Percentiles rank a stretch among this genome's conserved stretches.
Conservation (phyloP, 192 early-diverging fungal species). For the Linnemannia zychae region DNA sequence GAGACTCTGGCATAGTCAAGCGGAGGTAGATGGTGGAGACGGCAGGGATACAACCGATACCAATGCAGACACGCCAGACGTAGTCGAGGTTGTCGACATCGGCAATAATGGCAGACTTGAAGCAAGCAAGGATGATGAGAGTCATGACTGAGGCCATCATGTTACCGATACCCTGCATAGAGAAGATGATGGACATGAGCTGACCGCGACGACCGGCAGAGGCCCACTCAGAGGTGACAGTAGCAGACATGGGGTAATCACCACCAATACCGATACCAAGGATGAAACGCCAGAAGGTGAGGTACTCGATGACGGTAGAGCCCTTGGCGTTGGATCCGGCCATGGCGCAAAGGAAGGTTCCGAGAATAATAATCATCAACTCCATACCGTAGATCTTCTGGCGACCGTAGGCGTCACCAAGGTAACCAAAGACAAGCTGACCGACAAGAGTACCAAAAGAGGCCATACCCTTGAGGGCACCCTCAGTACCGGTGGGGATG, state of each 20-base stretch:
- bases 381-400: constrained; percentile 92
- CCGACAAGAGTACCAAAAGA: constrained; percentile 93
- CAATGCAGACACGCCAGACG: constrained; percentile 90
- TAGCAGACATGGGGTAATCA: constrained; percentile 90
- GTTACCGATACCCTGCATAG: constrained; percentile 94
- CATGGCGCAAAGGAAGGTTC: constrained; percentile 86
- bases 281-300: constrained; percentile 82
- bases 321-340: constrained; percentile 76
- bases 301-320: constrained; percentile 70
- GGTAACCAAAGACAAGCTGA: constrained; percentile 85
- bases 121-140: constrained; percentile 74
- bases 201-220: constrained; percentile 81
- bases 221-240: constrained; percentile 94
- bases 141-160: constrained; percentile 80
- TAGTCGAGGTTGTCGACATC: constrained; percentile 81
- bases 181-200: constrained; percentile 88
- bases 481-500: constrained; percentile 75
- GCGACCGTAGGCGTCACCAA: constrained; percentile 92
- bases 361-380: constrained; percentile 92
- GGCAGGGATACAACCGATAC: constrained; percentile 84
- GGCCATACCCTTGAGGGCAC: constrained; percentile 87
- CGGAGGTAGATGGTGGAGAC: constrained; percentile 88
- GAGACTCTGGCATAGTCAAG: constrained; percentile 90
- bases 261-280: constrained; percentile 86
- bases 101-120: constrained; percentile 72